Percentiles rank a stretch among this genome's conserved stretches.
Evolutionary conservation across 1,139 yeast species (phyloP).

Genomic region (Scheffersomyces segobiensis): DNA sequence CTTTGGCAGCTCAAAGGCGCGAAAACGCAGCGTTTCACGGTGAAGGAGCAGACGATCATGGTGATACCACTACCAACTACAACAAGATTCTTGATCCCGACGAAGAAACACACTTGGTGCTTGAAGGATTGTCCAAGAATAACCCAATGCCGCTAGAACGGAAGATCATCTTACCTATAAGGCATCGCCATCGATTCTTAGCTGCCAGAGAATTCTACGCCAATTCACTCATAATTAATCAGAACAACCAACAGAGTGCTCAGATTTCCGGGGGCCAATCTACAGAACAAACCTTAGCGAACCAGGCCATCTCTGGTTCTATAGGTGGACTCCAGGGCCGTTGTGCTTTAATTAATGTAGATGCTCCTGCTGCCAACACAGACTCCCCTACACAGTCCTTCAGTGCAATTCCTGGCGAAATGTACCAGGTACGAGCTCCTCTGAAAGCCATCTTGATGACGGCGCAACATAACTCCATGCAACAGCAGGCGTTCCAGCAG

Average conservation of each 20-base stretch:
- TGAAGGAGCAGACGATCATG: constrained; percentile 23
- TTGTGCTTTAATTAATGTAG: constrained; percentile 72
- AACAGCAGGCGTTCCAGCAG: constrained; percentile 53
- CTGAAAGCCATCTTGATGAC: constrained; percentile 49
- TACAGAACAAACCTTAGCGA: constrained; percentile 45
- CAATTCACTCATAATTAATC: constrained; percentile 48
- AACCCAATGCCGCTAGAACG: constrained; percentile 83
- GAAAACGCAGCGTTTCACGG: constrained; percentile 45
- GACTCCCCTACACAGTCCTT: constrained; percentile 48
- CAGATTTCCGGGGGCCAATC: constrained; percentile 19
- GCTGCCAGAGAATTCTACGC: constrained; percentile 86
- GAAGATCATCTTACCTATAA: constrained; percentile 67
- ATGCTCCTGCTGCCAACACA: constrained; percentile 25
- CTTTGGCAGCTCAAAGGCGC: constrained; percentile 57
- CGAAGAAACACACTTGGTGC: constrained; percentile 89
- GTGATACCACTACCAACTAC: constrained; percentile 19
- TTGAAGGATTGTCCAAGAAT: constrained; percentile 86
- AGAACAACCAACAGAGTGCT: constrained; percentile 19
- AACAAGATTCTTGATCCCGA: constrained; percentile 61
- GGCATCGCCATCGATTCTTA: constrained; percentile 69
- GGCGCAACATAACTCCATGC: constrained; percentile 45
- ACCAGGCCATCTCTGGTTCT: constrained; percentile 53
- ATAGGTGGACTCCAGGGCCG: constrained; percentile 77
- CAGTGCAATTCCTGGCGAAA: constrained; percentile 53
- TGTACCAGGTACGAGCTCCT: constrained; percentile 65